Conservation (phyloP, 306 rosid species). For the Aeschynomene evenia region DNA sequence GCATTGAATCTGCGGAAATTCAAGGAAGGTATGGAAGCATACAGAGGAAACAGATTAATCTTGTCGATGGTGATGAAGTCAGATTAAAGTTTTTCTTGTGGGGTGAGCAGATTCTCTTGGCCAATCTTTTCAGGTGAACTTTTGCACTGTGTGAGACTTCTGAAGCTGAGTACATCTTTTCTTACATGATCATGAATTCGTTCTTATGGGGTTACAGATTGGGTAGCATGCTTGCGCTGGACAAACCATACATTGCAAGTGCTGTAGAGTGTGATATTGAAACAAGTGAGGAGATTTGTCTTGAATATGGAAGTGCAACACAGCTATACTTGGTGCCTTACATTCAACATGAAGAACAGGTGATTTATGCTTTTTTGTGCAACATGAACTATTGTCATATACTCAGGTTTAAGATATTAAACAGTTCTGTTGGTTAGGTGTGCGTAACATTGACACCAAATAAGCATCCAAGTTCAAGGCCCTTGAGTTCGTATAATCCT, state of each 20-base stretch:
- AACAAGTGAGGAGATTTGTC: conserved; percentile 56
- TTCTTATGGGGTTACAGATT: conserved; percentile 45
- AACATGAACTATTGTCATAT: conserved; percentile 2
- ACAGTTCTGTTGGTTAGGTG: conserved; percentile 48
- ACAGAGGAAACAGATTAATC: conserved; percentile 64
- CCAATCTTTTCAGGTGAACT: conserved; percentile 82
- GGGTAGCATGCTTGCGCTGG: conserved; percentile 91
- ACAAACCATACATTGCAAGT: conserved; percentile 66
- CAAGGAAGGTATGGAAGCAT: conserved; percentile 48
- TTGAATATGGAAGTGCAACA: conserved; percentile 90
- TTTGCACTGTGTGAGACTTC: conserved; percentile 18
- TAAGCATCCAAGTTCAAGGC: conserved; percentile 62
- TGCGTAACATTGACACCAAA: conserved; percentile 66
- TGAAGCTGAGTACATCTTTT: neutral
- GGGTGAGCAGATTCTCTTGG: conserved; percentile 83
- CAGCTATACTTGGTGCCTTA: conserved; percentile 85
- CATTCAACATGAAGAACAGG: conserved; percentile 86
- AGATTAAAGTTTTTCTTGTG: conserved; percentile 65
- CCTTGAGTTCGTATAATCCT: conserved; percentile 41
- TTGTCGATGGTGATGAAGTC: conserved; percentile 68
- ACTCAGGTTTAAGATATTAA: conserved; percentile 30
- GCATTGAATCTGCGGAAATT: conserved; percentile 63
- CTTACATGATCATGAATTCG: conserved; percentile 1
- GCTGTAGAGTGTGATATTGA: conserved; percentile 47
- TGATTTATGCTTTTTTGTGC: conserved; percentile 33